Conservation (phyloP, 805 yeast genomes). For the Yarrowia sp. region DNA sequence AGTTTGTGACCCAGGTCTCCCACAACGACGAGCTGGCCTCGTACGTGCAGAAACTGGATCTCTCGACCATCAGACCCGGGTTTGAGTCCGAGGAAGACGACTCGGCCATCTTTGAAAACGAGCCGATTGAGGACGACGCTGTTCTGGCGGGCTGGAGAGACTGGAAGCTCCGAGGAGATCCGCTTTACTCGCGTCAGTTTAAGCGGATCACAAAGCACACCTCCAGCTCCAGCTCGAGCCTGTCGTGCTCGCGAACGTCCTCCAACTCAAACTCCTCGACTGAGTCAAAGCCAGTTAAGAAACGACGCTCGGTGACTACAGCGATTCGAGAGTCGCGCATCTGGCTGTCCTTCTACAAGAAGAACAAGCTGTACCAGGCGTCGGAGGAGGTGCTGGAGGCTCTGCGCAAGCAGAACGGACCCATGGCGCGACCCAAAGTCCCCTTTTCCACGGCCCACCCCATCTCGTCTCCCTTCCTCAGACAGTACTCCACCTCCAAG, state of each 20-base stretch:
- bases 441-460: slow-evolving; percentile 30
- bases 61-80: slow-evolving; percentile 45
- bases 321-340: not conserved
- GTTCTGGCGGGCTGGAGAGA: slow-evolving; percentile 87
- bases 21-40: slow-evolving; percentile 54
- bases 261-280: not conserved
- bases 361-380: not conserved
- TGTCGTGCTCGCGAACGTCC: not conserved
- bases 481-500: slow-evolving; percentile 61
- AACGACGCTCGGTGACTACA: not conserved
- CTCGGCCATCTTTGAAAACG: slow-evolving; percentile 27
- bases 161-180: slow-evolving; percentile 77
- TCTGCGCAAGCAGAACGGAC: not conserved
- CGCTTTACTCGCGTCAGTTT: slow-evolving; percentile 49
- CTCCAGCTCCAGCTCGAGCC: not conserved
- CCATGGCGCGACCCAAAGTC: not conserved
- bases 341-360: slow-evolving; percentile 7
- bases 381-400: slow-evolving; percentile 2
- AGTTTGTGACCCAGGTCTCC: slow-evolving; percentile 68
- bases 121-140: slow-evolving; percentile 29
- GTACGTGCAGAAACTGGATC: slow-evolving; percentile 56
- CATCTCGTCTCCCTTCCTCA: slow-evolving; percentile 46
- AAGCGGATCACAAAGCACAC: not conserved
- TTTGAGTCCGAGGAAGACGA: slow-evolving; percentile 25
- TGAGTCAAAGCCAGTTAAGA: not conserved